Evolutionary conservation across 257 asterid species (phyloP), one percentile per base, ranked within the genome.

Genomic region (Henckelia pumila): DNA sequence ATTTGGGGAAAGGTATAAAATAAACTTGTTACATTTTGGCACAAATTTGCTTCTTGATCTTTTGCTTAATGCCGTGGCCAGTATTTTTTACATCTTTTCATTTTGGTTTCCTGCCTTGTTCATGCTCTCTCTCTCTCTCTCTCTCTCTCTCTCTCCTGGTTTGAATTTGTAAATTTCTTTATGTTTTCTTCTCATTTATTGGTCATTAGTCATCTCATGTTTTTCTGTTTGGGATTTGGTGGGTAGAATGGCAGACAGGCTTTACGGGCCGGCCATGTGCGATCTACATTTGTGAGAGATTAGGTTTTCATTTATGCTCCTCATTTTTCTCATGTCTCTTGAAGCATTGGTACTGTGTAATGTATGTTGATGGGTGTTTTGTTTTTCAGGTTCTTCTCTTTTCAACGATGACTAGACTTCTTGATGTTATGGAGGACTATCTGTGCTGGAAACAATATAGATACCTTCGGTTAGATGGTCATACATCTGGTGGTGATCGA

Each of bases 371-470:
- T 57, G 1, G 16, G 58, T 59, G 49, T 22, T 40, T 61, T 17
- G 47, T 22, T 68, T 71, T 84, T 70, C 84, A 94, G 99, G 95
- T 94, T 80, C 95, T 94, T 77, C 92, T 94, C 29, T 94, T 94
- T 72, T 94, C 99, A 63, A 94, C 99, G 71, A 94, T 94, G 99
- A 94, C 99, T 70, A 85, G 99, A 77, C 82, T 94, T 60, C 97
- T 94, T 80, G 97, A 94, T 84, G 99, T 94, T 30, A 84, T 94
- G 97, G 99, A 94, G 85, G 99, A 94, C 64, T 94, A 94, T 83
- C 97, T 94, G 67, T 73, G 77, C 95, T 87, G 95, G 99, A 94
- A 94, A 82, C 91, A 94, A 69, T 94, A 91, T 61, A 88, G 64
- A 73, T 94, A 94, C 78, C 88, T 94, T 26, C 95, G 99, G 61